These are phyloP conservation scores for Solidago caesia DNA, from an alignment of 129 eudicot genomes.

Conservation along the genomic window DNA sequence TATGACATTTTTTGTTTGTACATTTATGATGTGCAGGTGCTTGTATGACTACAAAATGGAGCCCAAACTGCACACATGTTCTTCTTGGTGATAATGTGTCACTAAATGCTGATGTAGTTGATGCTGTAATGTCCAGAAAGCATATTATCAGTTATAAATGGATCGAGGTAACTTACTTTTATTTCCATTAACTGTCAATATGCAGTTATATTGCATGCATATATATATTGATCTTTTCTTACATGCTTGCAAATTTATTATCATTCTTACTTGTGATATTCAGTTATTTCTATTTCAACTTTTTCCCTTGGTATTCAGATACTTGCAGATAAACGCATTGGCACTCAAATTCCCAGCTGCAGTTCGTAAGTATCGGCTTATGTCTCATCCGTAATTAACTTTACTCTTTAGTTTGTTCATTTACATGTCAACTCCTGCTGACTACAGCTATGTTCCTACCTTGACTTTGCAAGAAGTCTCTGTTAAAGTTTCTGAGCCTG, in stretches of 20 bases:
- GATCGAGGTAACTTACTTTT: conserved; percentile 63
- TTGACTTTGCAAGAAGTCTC: conserved; percentile 59
- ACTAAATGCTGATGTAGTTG: conserved; percentile 49
- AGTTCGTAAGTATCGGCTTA: conserved; percentile 50
- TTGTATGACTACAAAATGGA: conserved; percentile 52
- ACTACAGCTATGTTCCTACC: conserved; percentile 62
- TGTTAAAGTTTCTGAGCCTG: conserved; percentile 57
- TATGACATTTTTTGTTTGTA: too few relatives aligned
- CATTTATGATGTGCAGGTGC: conserved; percentile 56
- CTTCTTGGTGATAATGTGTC: conserved; percentile 61
- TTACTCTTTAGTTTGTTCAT: background rate
- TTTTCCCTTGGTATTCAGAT: conserved; percentile 41
- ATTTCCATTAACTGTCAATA: background rate
- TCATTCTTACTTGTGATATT: background rate
- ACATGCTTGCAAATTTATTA: background rate
- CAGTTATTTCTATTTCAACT: background rate
- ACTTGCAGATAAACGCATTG: conserved; percentile 60
- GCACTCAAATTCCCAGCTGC: conserved; percentile 71
- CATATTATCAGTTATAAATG: conserved; percentile 55
- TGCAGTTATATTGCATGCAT: conserved; percentile 19
- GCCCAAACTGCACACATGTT: conserved; percentile 71
- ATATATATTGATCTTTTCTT: conserved; percentile 9
- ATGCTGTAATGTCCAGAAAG: conserved; percentile 63
- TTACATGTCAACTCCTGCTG: conserved; percentile 1
- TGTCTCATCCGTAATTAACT: conserved; percentile 5